Conservation (phyloP, 805 yeast species). For the Candida germanica region DNA sequence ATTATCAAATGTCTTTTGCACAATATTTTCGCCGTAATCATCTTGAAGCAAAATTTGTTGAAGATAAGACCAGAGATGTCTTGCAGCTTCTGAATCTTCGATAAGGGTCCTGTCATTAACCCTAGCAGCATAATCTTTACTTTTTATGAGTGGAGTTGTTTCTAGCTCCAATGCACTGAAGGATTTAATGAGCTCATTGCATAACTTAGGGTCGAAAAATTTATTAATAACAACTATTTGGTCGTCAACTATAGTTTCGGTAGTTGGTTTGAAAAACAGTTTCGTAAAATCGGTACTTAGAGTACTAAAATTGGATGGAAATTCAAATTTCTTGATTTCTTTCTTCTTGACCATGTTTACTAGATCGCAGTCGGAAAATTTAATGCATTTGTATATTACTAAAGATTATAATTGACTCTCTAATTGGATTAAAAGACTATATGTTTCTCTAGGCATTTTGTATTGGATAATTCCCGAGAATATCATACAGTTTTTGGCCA, state of each 20-base stretch:
- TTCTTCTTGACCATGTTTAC: constrained; percentile 2
- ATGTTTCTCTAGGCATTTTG: constrained; percentile 85
- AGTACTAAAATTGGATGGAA: constrained; percentile 17
- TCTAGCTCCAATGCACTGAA: constrained; percentile 31
- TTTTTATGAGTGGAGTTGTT: constrained; percentile 48
- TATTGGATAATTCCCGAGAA: constrained; percentile 94
- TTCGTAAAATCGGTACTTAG: constrained; percentile 12
- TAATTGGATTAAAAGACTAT: constrained; percentile 62
- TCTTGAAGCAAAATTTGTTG: constrained; percentile 24
- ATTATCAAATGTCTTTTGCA: constrained; percentile 24
- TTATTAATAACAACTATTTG: constrained; percentile 42
- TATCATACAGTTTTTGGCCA: constrained; percentile 86
- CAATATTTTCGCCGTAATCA: constrained; percentile 24
- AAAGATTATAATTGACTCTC: constrained; percentile 38
- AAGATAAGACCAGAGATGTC: constrained; percentile 44
- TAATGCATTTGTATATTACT: background rate
- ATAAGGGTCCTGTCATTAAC: constrained; percentile 50
- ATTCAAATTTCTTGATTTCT: constrained; percentile 6
- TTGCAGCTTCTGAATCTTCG: constrained; percentile 36
- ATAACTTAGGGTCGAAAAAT: constrained; percentile 34
- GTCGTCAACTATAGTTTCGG: constrained; percentile 23
- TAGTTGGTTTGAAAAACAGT: constrained; percentile 21
- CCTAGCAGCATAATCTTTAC: constrained; percentile 54
- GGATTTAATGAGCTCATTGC: constrained; percentile 37
- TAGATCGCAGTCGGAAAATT: constrained; percentile 2